Conservation (phyloP, 2,329 filamentous ascomycete genomes). For the Colletotrichum destructivum region DNA sequence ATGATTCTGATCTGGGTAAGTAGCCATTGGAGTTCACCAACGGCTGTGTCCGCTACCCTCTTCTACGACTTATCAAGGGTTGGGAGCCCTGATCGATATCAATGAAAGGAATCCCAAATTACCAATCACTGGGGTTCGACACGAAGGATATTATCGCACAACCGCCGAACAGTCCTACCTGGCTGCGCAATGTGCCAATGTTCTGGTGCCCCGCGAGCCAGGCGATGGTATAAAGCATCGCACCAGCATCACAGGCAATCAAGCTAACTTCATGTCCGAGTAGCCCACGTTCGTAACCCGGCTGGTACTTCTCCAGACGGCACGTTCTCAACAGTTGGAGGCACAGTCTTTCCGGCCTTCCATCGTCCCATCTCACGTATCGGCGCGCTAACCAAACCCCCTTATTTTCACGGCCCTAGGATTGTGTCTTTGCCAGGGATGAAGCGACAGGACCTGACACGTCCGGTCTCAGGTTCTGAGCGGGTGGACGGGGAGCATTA, state of each 20-base stretch:
- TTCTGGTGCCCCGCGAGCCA: background rate
- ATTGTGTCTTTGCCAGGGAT: constrained; percentile 30
- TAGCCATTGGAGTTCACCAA: background rate
- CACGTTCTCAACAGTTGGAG: constrained; percentile 7
- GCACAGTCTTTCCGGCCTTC: background rate
- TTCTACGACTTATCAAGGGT: background rate
- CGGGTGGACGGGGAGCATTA: constrained; percentile 19
- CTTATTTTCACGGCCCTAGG: constrained; percentile 11
- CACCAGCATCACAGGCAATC: background rate
- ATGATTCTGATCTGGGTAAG: too few species aligned
- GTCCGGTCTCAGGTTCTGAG: constrained; percentile 37
- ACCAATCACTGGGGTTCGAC: background rate
- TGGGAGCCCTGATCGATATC: background rate
- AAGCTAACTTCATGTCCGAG: background rate
- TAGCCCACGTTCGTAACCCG: background rate
- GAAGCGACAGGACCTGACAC: constrained; percentile 21
- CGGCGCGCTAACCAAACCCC: constrained; percentile 15
- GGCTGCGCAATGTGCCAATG: background rate
- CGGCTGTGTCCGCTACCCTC: background rate
- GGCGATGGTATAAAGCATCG: background rate
- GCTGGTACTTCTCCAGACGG: constrained; percentile 1
- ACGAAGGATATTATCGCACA: background rate
- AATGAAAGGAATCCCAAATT: background rate
- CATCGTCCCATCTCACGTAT: constrained; percentile 18
- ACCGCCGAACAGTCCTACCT: background rate